Conservation (phyloP, 192 early-diverging fungal species). For the Coemansia sp. region DNA sequence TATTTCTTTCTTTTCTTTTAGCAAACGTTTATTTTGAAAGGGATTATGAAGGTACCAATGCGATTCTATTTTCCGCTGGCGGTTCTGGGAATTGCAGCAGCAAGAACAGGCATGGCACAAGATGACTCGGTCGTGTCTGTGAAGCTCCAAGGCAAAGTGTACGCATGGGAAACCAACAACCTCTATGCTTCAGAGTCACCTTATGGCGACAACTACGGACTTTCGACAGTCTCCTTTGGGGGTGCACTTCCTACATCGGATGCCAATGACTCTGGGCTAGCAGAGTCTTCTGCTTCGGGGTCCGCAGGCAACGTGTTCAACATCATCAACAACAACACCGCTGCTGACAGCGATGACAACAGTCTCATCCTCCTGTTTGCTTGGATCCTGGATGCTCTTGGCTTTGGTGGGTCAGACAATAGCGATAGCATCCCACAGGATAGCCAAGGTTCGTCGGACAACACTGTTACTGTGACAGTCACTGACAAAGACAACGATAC, state of each 20-base stretch:
- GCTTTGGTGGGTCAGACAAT: neutral
- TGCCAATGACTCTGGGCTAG: neutral
- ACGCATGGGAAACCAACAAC: slow-evolving; percentile 21
- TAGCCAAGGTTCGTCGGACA: neutral
- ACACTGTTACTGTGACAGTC: slow-evolving; percentile 3
- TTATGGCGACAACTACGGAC: neutral
- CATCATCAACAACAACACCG: neutral
- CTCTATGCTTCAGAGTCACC: slow-evolving; percentile 28
- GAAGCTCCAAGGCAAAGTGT: neutral
- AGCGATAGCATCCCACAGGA: neutral
- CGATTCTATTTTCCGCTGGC: neutral
- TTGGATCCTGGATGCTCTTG: neutral
- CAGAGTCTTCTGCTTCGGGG: neutral
- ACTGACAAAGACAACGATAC: neutral
- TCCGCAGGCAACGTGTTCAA: neutral
- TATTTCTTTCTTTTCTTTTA: too few species aligned
- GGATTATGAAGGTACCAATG: neutral
- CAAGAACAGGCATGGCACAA: neutral
- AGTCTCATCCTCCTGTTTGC: neutral
- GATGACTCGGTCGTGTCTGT: neutral
- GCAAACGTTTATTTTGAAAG: neutral
- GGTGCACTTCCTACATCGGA: neutral
- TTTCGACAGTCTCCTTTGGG: neutral
- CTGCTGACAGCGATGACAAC: neutral
- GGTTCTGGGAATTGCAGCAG: slow-evolving; percentile 1